Percentiles rank a stretch among this genome's conserved stretches.
Evolutionary conservation across 305 asterid genomes (phyloP).

Genomic region (Fraxinus sp.): DNA sequence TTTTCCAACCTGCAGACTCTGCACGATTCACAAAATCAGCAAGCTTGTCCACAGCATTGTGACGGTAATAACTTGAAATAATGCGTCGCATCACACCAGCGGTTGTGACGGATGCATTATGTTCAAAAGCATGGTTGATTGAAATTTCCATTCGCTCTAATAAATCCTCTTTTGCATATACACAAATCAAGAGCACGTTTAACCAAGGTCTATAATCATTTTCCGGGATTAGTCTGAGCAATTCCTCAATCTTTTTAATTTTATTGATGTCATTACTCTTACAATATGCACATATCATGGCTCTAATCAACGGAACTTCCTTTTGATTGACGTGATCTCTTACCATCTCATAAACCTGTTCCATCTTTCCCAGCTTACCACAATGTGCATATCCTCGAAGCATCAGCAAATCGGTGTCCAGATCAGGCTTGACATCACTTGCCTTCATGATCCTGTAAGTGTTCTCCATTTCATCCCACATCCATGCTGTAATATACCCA

Average conservation of each 20-base stretch:
- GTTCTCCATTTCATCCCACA: slow-evolving; percentile 76
- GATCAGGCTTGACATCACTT: slow-evolving; percentile 44
- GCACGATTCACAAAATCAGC: slow-evolving; percentile 58
- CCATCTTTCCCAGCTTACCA: slow-evolving; percentile 71
- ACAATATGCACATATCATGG: slow-evolving; percentile 70
- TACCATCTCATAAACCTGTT: slow-evolving; percentile 56
- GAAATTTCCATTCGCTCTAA: slow-evolving; percentile 67
- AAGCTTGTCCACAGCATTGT: slow-evolving; percentile 69
- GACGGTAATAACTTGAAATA: slow-evolving; percentile 64
- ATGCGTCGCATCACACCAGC: slow-evolving; percentile 52
- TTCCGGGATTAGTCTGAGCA: slow-evolving; percentile 51
- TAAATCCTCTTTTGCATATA: slow-evolving; percentile 66
- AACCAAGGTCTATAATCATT: slow-evolving; percentile 62
- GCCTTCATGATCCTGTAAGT: slow-evolving; percentile 53
- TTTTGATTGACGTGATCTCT: slow-evolving; percentile 39
- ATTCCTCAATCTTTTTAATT: slow-evolving; percentile 58
- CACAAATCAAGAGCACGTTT: slow-evolving; percentile 56
- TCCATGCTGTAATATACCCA: slow-evolving; percentile 85
- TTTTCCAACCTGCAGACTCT: slow-evolving; percentile 70
- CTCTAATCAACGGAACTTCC: slow-evolving; percentile 45
- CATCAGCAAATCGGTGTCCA: slow-evolving; percentile 54
- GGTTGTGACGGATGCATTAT: slow-evolving; percentile 41
- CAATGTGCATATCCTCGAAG: slow-evolving; percentile 79
- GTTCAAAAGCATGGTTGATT: slow-evolving; percentile 57
- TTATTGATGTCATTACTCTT: slow-evolving; percentile 46